Conservation (phyloP, 306 rosid species). For the Crotalaria pallida region DNA sequence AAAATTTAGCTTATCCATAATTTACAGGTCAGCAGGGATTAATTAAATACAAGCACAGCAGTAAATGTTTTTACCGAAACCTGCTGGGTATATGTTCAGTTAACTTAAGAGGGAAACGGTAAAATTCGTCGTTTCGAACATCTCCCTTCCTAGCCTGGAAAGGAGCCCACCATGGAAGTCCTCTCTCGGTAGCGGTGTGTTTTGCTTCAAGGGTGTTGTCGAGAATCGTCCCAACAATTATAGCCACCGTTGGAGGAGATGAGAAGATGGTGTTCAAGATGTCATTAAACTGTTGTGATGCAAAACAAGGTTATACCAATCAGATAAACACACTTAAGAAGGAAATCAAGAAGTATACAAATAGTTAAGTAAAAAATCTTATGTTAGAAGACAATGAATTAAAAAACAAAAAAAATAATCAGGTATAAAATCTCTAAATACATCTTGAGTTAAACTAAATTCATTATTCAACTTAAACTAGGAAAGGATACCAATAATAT, state of each 20-base stretch:
- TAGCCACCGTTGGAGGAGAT: slow-evolving; percentile 77
- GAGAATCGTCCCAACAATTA: slow-evolving; percentile 69
- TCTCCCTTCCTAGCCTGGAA: slow-evolving; percentile 81
- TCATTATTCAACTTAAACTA: not conserved
- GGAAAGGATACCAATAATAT: not conserved
- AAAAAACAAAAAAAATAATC: not conserved
- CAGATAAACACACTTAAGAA: not conserved
- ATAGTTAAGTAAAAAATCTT: not conserved
- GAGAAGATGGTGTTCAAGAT: slow-evolving; percentile 86
- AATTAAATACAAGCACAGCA: slow-evolving; percentile 8
- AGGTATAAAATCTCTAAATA: not conserved
- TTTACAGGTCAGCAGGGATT: slow-evolving; percentile 12
- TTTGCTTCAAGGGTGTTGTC: slow-evolving; percentile 78
- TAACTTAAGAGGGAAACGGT: slow-evolving; percentile 61
- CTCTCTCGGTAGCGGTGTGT: slow-evolving; percentile 45
- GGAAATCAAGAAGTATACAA: not conserved
- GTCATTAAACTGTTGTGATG: slow-evolving; percentile 65
- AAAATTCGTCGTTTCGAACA: slow-evolving; percentile 67
- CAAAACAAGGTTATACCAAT: not conserved
- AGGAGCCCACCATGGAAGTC: slow-evolving; percentile 82
- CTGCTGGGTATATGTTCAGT: slow-evolving; percentile 59
- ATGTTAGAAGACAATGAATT: not conserved
- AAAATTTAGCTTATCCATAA: slow-evolving; percentile 14
- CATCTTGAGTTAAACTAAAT: not conserved
- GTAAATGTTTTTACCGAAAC: slow-evolving; percentile 29